These are phyloP conservation scores for Fraxinus paxiana DNA, from an alignment of 305 asterid genomes.

Conservation along the genomic window DNA sequence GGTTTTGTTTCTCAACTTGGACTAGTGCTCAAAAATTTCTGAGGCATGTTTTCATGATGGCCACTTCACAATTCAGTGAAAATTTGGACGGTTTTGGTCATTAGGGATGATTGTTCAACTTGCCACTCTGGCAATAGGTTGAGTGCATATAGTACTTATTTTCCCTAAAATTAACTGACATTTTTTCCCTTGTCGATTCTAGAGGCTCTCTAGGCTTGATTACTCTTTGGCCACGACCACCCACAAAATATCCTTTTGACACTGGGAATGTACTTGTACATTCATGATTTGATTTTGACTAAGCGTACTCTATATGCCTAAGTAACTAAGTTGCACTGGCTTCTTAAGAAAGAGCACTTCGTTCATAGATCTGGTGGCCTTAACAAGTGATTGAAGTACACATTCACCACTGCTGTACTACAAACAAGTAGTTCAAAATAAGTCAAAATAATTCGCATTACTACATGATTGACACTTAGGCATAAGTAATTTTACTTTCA, in stretches of 20 bases:
- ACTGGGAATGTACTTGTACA: background rate
- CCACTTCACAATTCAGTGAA: background rate
- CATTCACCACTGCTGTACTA: background rate
- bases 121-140: background rate
- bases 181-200: background rate
- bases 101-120: background rate
- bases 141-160: background rate
- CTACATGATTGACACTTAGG: constrained; percentile 5
- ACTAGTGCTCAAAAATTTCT: background rate
- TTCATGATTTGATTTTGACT: background rate
- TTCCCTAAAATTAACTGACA: background rate
- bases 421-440: background rate
- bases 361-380: background rate
- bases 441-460: background rate
- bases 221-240: background rate
- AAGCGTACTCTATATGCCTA: background rate
- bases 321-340: background rate
- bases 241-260: background rate
- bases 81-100: background rate
- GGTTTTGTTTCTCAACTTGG: background rate
- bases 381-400: background rate
- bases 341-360: background rate
- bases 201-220: background rate
- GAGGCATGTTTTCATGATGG: background rate
- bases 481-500: background rate